These are phyloP conservation scores for Brassica cretica DNA, from an alignment of 345 rosid genomes.

Conservation along the genomic window DNA sequence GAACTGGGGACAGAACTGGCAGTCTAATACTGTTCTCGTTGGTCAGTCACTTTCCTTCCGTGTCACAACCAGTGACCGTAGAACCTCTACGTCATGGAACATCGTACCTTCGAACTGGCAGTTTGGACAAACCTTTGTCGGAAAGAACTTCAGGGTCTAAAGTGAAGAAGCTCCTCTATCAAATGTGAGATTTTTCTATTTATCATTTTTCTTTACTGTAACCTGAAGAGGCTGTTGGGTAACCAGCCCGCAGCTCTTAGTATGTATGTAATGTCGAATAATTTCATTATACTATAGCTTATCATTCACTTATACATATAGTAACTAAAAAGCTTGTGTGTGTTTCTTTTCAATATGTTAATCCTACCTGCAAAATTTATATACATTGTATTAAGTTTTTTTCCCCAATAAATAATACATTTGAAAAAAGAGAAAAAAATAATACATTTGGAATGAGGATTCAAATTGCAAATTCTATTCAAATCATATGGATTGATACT, in stretches of 20 bases:
- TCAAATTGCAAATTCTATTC: neutral
- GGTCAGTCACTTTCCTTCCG: conserved; percentile 76
- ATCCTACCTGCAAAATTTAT: neutral
- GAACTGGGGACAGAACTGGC: conserved; percentile 83
- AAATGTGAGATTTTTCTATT: neutral
- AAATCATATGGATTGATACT: neutral
- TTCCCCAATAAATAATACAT: neutral
- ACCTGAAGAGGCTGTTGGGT: conserved; percentile 27
- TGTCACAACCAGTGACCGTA: conserved; percentile 68
- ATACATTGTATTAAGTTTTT: neutral
- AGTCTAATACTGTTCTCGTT: conserved; percentile 54
- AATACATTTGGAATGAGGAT: neutral
- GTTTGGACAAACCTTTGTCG: conserved; percentile 76
- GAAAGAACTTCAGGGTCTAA: conserved; percentile 69
- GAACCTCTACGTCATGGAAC: conserved; percentile 75
- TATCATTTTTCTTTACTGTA: neutral
- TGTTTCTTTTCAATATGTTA: neutral
- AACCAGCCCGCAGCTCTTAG: conserved; percentile 27
- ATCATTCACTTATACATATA: neutral
- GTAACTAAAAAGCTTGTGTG: neutral
- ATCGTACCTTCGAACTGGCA: conserved; percentile 65
- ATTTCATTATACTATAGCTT: neutral
- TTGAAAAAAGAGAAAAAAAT: neutral
- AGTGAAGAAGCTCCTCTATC: conserved; percentile 14
- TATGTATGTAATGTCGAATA: neutral